Evolutionary conservation across 2,329 filamentous ascomycete genomes (phyloP).

Genomic region (Fusarium pseudonygamai): DNA sequence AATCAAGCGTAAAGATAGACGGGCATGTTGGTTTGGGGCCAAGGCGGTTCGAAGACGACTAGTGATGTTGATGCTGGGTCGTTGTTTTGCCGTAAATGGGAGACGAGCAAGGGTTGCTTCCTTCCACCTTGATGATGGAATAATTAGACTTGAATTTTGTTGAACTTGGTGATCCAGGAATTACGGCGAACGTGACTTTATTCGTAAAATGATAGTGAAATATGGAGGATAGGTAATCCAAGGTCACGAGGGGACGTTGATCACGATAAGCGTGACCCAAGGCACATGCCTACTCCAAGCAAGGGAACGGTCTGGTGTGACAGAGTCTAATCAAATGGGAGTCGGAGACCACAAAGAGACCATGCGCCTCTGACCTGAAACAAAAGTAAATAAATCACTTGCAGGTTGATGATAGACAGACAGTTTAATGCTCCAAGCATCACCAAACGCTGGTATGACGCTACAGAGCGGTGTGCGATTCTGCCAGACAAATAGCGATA

Average conservation of each 20-base stretch:
- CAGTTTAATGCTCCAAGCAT: slow-evolving; percentile 34
- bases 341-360: neutral
- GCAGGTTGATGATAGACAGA: slow-evolving; percentile 10
- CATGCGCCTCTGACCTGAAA: neutral
- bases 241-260: slow-evolving; percentile 37
- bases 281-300: slow-evolving; percentile 31
- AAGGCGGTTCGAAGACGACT: neutral
- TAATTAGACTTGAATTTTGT: neutral
- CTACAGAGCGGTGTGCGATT: slow-evolving; percentile 40
- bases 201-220: neutral
- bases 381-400: neutral
- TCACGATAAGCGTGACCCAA: slow-evolving; percentile 39
- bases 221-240: neutral
- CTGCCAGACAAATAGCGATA: slow-evolving; percentile 41
- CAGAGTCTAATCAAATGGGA: neutral
- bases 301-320: neutral
- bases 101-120: neutral
- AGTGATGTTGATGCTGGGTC: neutral
- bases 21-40: slow-evolving; percentile 30
- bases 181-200: neutral
- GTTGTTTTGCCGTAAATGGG: neutral
- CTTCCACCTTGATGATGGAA: neutral
- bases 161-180: neutral
- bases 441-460: slow-evolving; percentile 41
- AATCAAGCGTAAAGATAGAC: slow-evolving; percentile 9